Evolutionary conservation across 2,329 filamentous ascomycete species (phyloP), one percentile per base, ranked within the genome.

Genomic region (Alternaria conjuncta): DNA sequence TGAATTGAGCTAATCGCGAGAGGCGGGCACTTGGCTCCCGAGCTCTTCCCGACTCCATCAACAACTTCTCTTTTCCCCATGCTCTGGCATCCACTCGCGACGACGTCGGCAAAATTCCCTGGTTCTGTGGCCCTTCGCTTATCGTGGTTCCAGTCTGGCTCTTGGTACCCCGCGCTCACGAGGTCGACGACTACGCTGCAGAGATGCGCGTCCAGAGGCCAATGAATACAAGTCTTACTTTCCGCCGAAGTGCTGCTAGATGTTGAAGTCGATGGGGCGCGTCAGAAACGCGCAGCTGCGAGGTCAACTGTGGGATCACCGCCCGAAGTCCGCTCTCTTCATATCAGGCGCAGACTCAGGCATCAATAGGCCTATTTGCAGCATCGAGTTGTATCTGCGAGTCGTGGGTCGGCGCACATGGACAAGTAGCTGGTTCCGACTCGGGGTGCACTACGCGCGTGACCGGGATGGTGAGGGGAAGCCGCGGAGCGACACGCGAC

Each of bases 381-480:
- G n/a, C 49, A 20, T 51, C 28, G 49, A 23, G 49, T 20, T 23
- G 4, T 11, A 30, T 36, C 28, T 51, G 49, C 28, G 18, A 51
- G 10, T 51, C 28, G 49, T 18, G 12, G 30, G 10, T 51, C 28
- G 28, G 11, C 28, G 18, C 20, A 18, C 15, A 36, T 21, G 11
- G 49, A 51, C 49, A 21, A 23, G 28, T 51, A 32, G 18, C 55
- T 26, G 49, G 41, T 47, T 20, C 49, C 43, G 51, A n/a, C 28
- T 58, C 23, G 21, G 60, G 49, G 28, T 46, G 55, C 21, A 59
- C 32, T 46, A 56, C 18, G 60, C 60, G 60, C 58, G 55, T 30
- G 54, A 53, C 56, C 60, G 60, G 60, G 60, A 55, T 60, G 54
- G 36, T 61, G 60, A 61, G 59, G 60, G 60, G 56, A 63, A 60